phyloP scores from a whole-genome alignment of 495 filamentous ascomycete genomes.

The Aspergillus indologenus region DNA sequence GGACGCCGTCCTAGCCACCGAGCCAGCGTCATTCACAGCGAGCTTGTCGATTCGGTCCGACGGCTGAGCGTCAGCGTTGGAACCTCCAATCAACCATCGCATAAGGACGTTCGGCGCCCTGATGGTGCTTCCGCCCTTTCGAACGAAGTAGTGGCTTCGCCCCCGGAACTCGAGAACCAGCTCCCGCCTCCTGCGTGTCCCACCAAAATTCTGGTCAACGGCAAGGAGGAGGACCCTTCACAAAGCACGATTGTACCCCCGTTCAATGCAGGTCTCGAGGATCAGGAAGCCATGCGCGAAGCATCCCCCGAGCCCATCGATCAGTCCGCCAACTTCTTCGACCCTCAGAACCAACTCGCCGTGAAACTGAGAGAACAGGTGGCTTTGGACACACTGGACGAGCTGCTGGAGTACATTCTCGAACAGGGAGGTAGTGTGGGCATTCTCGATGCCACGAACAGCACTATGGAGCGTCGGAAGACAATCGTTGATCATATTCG shows the following conservation, averaged over 20 bases:
- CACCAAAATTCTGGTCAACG: slow-evolving; percentile 50
- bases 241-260: slow-evolving; percentile 32
- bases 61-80: slow-evolving; percentile 43
- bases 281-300: slow-evolving; percentile 30
- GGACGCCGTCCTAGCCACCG: slow-evolving; percentile 23
- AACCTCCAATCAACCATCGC: slow-evolving; percentile 22
- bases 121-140: slow-evolving; percentile 4
- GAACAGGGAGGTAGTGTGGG: slow-evolving; percentile 83
- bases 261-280: slow-evolving; percentile 22
- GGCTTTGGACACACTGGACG: slow-evolving; percentile 87
- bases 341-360: slow-evolving; percentile 81
- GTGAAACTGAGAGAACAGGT: slow-evolving; percentile 84
- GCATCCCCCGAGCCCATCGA: slow-evolving; percentile 60
- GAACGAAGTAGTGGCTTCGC: slow-evolving; percentile 16
- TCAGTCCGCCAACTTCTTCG: slow-evolving; percentile 91
- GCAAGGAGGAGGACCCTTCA: slow-evolving; percentile 32
- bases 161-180: slow-evolving; percentile 21
- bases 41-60: slow-evolving; percentile 43
- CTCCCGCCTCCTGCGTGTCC: slow-evolving; percentile 42
- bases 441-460: slow-evolving; percentile 97
- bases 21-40: slow-evolving; percentile 35
- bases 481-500: slow-evolving; percentile 80
- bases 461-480: slow-evolving; percentile 80
- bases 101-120: slow-evolving; percentile 26
- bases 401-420: slow-evolving; percentile 84